A percentile compares a stretch with the other conserved stretches of the same genome.
Evolutionary conservation across 306 rosid species (phyloP).

Genomic region (Geum urbanum): DNA sequence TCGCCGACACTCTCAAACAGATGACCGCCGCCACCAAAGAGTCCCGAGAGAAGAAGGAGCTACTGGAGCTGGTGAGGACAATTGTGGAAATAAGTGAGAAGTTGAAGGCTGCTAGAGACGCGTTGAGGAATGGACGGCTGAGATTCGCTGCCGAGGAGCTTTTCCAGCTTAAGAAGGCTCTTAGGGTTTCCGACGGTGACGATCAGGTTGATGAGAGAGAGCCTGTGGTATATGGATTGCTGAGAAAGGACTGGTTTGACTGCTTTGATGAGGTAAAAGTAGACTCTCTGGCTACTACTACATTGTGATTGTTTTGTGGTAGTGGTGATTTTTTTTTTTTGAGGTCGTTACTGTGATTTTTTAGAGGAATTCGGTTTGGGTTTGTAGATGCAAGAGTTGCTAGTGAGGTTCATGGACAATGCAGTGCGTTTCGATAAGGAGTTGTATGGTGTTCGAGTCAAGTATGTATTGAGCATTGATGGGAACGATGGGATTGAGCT

Average conservation of each 20-base stretch:
- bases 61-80: constrained; percentile 53
- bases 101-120: constrained; percentile 57
- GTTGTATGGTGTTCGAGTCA: constrained; percentile 50
- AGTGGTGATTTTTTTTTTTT: constrained; percentile 54
- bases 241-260: constrained; percentile 74
- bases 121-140: constrained; percentile 54
- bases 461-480: constrained; percentile 37
- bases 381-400: constrained; percentile 94
- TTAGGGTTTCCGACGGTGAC: constrained; percentile 39
- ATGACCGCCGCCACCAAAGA: constrained; percentile 52
- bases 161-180: constrained; percentile 54
- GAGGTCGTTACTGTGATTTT: constrained; percentile 57
- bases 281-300: too few relatives aligned
- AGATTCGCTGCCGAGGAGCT: constrained; percentile 62
- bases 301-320: not conserved
- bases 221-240: constrained; percentile 72
- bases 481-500: constrained; percentile 47
- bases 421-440: constrained; percentile 69
- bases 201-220: constrained; percentile 36
- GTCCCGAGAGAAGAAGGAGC: constrained; percentile 51
- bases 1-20: constrained; percentile 52
- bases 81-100: constrained; percentile 44
- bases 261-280: constrained; percentile 78
- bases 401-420: constrained; percentile 63
- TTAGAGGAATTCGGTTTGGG: constrained; percentile 87